These are phyloP conservation scores for Candida qinlingensis DNA, from an alignment of 805 yeast genomes.

Conservation along the genomic window DNA sequence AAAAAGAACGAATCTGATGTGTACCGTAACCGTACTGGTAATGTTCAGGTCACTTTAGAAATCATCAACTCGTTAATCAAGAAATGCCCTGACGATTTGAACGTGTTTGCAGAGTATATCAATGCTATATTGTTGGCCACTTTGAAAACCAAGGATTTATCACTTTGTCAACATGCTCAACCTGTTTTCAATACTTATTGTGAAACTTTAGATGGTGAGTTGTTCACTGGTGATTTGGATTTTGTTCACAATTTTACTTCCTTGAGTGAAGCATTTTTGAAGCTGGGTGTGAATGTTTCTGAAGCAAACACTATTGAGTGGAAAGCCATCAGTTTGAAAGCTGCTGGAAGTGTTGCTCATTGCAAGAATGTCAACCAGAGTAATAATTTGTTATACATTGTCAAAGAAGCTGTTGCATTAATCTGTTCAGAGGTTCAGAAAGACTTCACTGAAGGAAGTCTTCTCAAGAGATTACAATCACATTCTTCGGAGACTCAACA, in stretches of 20 bases:
- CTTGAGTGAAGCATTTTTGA: slow-evolving; percentile 27
- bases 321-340: slow-evolving; percentile 37
- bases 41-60: slow-evolving; percentile 74
- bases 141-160: slow-evolving; percentile 51
- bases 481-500: slow-evolving; percentile 22
- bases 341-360: slow-evolving; percentile 32
- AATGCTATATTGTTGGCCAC: slow-evolving; percentile 52
- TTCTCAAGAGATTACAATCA: slow-evolving; percentile 16
- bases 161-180: slow-evolving; percentile 49
- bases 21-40: slow-evolving; percentile 62
- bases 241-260: slow-evolving; percentile 45
- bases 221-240: slow-evolving; percentile 59
- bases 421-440: slow-evolving; percentile 14
- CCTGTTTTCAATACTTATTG: slow-evolving; percentile 45
- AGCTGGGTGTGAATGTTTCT: slow-evolving; percentile 10
- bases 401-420: slow-evolving; percentile 17
- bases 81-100: slow-evolving; percentile 77
- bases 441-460: slow-evolving; percentile 21
- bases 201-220: slow-evolving; percentile 49
- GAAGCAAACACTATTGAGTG: slow-evolving; percentile 32
- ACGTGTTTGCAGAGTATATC: slow-evolving; percentile 70
- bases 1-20: slow-evolving; percentile 59
- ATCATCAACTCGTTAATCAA: slow-evolving; percentile 65
- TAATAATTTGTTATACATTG: slow-evolving; percentile 8
- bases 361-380: slow-evolving; percentile 25